Conservation (phyloP, 371 early-diverging fungal species). For the Mortierella sp. region DNA sequence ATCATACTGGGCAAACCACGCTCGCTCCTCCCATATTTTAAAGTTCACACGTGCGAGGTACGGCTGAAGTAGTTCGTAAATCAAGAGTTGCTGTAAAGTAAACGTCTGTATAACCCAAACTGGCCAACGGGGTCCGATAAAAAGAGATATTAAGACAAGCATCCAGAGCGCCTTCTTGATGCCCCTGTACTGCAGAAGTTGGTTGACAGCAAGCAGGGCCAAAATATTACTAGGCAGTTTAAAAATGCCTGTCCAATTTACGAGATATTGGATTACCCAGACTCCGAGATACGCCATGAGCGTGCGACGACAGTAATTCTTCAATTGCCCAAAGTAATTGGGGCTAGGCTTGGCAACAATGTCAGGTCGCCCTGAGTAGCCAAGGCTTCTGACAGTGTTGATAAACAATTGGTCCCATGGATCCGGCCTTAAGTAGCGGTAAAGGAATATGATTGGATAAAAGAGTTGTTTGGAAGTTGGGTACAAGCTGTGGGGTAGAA, state of each 20-base stretch:
- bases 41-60: conserved; percentile 33
- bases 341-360: conserved; percentile 39
- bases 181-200: conserved; percentile 14
- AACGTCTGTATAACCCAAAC: conserved; percentile 18
- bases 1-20: conserved; percentile 28
- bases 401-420: conserved; percentile 33
- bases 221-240: conserved; percentile 7
- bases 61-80: conserved; percentile 48
- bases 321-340: conserved; percentile 8
- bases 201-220: conserved; percentile 17
- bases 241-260: conserved; percentile 14
- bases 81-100: conserved; percentile 31
- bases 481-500: neutral
- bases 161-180: conserved; percentile 6
- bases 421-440: conserved; percentile 15
- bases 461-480: conserved; percentile 7
- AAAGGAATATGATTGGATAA: conserved; percentile 22
- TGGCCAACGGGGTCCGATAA: conserved; percentile 18
- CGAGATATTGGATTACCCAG: conserved; percentile 8
- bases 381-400: conserved; percentile 19
- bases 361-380: conserved; percentile 33
- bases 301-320: neutral
- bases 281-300: conserved; percentile 13
- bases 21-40: conserved; percentile 46
- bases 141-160: neutral